Conservation (phyloP, 345 rosid species). For the Pugionium dolabratum region DNA sequence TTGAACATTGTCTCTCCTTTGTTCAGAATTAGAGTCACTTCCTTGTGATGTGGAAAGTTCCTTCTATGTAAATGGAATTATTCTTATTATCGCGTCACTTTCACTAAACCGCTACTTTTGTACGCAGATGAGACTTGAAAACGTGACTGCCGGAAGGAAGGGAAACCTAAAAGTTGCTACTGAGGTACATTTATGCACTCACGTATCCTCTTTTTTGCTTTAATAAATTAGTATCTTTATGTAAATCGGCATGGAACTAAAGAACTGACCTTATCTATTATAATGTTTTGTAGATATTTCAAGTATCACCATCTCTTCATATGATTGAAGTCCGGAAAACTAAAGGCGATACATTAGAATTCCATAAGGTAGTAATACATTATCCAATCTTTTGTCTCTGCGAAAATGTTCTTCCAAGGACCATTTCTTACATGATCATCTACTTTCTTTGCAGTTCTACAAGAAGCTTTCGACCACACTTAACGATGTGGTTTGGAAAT, state of each 20-base stretch:
- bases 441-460: conserved; percentile 65
- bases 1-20: conserved; percentile 1
- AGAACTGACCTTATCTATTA: neutral
- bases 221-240: neutral
- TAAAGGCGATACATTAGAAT: conserved; percentile 95
- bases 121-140: conserved; percentile 90
- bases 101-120: conserved; percentile 9
- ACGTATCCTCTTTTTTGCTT: neutral
- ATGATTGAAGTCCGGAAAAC: conserved; percentile 95
- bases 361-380: conserved; percentile 65
- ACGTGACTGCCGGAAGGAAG: conserved; percentile 85
- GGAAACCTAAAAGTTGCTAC: conserved; percentile 93
- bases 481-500: conserved; percentile 94
- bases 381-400: neutral
- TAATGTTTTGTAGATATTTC: conserved; percentile 63
- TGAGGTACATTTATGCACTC: conserved; percentile 56
- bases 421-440: neutral
- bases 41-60: neutral
- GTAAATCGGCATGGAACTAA: neutral
- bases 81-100: neutral
- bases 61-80: neutral
- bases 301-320: conserved; percentile 95
- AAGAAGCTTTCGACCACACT: conserved; percentile 83
- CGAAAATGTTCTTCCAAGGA: neutral
- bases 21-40: neutral